Conservation (phyloP, 495 filamentous ascomycete genomes). For the Penicillium desertorum region DNA sequence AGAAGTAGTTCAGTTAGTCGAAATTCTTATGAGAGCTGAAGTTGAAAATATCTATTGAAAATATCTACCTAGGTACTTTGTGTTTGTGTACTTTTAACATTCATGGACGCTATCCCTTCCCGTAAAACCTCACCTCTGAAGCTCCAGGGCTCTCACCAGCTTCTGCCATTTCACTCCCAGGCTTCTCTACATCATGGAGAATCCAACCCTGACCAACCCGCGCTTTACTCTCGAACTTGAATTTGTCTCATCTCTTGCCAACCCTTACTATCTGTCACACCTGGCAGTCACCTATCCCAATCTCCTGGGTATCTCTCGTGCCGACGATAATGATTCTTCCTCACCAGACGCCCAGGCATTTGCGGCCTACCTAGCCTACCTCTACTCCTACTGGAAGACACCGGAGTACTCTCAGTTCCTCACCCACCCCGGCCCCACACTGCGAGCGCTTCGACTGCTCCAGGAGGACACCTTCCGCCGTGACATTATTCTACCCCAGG, state of each 20-base stretch:
- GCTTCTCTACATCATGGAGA: conserved; percentile 23
- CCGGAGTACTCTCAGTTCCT: conserved; percentile 83
- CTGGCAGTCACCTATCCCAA: conserved; percentile 64
- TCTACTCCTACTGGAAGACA: conserved; percentile 75
- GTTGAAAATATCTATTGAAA: neutral
- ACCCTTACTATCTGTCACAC: conserved; percentile 80
- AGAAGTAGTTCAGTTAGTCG: neutral
- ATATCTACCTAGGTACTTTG: too few species aligned
- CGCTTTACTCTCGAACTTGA: conserved; percentile 50
- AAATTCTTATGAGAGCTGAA: neutral
- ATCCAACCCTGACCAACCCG: conserved; percentile 41
- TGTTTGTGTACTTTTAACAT: neutral
- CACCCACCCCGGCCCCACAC: conserved; percentile 77
- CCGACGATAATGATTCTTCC: conserved; percentile 43
- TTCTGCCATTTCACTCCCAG: neutral
- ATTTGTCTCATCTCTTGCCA: conserved; percentile 85
- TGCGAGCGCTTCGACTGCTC: conserved; percentile 76
- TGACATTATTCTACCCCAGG: conserved; percentile 74
- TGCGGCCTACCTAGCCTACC: conserved; percentile 77
- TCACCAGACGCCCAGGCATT: conserved; percentile 62
- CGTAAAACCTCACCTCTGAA: conserved; percentile 1
- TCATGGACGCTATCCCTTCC: neutral
- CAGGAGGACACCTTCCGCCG: conserved; percentile 80
- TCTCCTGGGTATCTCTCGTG: conserved; percentile 41
- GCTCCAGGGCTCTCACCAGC: conserved; percentile 1